Percentiles rank a stretch among this genome's conserved stretches.
Conservation (phyloP, 306 rosid species). For the Castanea mollissima region DNA sequence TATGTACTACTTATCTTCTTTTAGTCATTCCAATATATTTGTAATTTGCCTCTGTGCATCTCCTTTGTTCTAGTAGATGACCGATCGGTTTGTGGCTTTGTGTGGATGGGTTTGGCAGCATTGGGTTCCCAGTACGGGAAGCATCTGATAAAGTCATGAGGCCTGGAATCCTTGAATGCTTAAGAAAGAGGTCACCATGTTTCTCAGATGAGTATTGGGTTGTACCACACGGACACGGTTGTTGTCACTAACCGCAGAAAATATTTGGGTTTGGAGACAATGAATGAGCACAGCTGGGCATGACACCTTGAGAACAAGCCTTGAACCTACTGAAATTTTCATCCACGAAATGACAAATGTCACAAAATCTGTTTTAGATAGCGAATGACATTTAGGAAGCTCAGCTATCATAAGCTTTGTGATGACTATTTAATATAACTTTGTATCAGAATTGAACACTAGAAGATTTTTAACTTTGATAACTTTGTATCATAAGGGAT, state of each 20-base stretch:
- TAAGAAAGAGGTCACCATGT: slow-evolving; percentile 47
- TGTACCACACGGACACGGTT: slow-evolving; percentile 66
- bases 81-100: too few species aligned
- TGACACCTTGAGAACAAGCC: slow-evolving; percentile 69
- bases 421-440: too few species aligned
- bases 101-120: too few species aligned
- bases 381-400: slow-evolving; percentile 15
- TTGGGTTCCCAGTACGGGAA: too few species aligned
- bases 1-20: too few species aligned
- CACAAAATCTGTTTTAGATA: slow-evolving; percentile 23
- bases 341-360: slow-evolving; percentile 43
- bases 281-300: slow-evolving; percentile 87
- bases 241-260: slow-evolving; percentile 60
- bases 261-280: slow-evolving; percentile 89
- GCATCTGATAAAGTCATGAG: slow-evolving; percentile 51
- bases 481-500: too few species aligned
- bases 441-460: too few species aligned
- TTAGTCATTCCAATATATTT: too few species aligned
- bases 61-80: too few species aligned
- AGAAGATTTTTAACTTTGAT: too few species aligned
- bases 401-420: too few species aligned
- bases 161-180: slow-evolving; percentile 63
- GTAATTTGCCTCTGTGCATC: too few species aligned
- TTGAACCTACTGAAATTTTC: slow-evolving; percentile 69
- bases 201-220: slow-evolving; percentile 84